These are phyloP conservation scores for Withania somnifera DNA, from an alignment of 305 asterid genomes.

Conservation along the genomic window DNA sequence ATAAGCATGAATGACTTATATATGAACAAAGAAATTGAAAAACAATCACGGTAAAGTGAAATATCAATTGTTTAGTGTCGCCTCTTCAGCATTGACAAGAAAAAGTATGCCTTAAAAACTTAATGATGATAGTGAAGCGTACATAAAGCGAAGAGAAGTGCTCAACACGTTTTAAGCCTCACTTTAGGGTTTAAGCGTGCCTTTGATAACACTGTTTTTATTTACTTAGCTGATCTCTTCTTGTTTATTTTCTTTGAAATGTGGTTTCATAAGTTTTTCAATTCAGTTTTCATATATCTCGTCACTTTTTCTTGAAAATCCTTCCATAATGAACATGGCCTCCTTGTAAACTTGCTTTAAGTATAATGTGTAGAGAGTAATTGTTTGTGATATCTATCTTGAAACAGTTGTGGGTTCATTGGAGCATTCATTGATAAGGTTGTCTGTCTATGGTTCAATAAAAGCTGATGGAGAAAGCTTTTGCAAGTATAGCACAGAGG, in stretches of 20 bases:
- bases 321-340: background rate
- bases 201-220: no score
- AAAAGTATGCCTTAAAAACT: no score
- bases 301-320: background rate
- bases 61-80: no score
- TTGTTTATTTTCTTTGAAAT: background rate
- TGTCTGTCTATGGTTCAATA: conserved; percentile 54
- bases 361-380: background rate
- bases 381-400: conserved; percentile 8
- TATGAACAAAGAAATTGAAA: no score
- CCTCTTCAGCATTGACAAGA: no score
- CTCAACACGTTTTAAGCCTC: no score
- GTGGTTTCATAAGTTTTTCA: background rate
- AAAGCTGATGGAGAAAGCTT: conserved; percentile 73
- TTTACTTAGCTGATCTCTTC: background rate
- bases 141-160: no score
- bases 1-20: no score
- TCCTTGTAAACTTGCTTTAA: background rate
- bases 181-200: no score
- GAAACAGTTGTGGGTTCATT: conserved; percentile 74
- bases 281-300: background rate
- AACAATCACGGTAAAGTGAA: no score
- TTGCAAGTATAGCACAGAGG: conserved; percentile 28
- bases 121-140: no score
- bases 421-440: conserved; percentile 57